Evolutionary conservation across 805 yeast species (phyloP).

Genomic region (Lipomyces mesembrius): DNA sequence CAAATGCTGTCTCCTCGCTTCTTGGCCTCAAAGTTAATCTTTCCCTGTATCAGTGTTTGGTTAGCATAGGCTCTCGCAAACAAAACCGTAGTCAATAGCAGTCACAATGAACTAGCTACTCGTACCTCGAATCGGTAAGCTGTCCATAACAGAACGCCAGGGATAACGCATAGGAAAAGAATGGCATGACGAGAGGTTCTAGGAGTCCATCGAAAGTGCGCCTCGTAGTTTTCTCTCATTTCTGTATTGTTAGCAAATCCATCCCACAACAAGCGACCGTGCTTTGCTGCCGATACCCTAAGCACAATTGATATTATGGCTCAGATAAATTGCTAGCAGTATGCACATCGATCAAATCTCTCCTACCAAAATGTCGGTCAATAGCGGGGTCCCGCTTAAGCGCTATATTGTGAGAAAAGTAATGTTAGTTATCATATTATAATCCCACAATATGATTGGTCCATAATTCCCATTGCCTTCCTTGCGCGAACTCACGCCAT

Average conservation of each 20-base stretch:
- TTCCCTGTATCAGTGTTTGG: constrained; percentile 23
- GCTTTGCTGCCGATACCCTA: neutral
- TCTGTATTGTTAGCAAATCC: constrained; percentile 11
- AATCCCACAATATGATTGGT: neutral
- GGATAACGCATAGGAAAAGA: constrained; percentile 25
- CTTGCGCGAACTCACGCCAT: neutral
- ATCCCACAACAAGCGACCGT: neutral
- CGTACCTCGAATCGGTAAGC: constrained; percentile 34
- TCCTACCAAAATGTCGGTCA: constrained; percentile 34
- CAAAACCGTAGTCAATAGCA: neutral
- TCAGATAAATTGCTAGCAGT: neutral
- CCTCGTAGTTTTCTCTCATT: constrained; percentile 35
- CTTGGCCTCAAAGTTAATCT: constrained; percentile 35
- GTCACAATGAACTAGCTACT: neutral
- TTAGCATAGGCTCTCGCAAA: neutral
- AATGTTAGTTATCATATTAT: neutral
- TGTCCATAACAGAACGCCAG: constrained; percentile 21
- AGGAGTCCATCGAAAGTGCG: constrained; percentile 32
- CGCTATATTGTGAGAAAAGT: constrained; percentile 15
- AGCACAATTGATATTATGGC: neutral
- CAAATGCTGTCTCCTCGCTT: constrained; percentile 33
- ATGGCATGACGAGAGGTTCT: constrained; percentile 27
- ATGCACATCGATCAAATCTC: neutral
- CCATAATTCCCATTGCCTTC: neutral
- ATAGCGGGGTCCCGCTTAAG: constrained; percentile 37